Evolutionary conservation across 345 rosid species (phyloP).

Genomic region (Turritis glabra): DNA sequence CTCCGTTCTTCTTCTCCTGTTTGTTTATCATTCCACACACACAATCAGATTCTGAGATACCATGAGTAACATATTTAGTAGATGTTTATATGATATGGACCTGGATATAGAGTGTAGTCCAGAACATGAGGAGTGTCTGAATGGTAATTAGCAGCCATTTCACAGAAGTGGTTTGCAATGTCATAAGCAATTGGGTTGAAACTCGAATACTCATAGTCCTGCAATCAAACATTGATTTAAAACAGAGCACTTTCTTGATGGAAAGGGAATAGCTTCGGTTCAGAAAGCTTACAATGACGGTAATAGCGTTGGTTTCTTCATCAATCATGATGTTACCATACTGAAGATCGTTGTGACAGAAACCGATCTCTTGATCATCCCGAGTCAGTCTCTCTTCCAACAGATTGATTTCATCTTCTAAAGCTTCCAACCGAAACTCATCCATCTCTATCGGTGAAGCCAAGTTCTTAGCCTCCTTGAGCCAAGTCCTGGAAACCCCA

Average conservation of each 20-base stretch:
- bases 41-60: conserved; percentile 13
- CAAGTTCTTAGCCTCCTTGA: conserved; percentile 55
- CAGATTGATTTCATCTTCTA: conserved; percentile 59
- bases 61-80: neutral
- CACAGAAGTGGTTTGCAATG: conserved; percentile 95
- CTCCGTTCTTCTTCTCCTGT: conserved; percentile 69
- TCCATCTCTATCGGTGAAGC: conserved; percentile 50
- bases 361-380: conserved; percentile 59
- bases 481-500: conserved; percentile 52
- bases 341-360: conserved; percentile 97
- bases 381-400: conserved; percentile 56
- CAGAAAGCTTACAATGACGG: conserved; percentile 69
- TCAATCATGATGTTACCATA: conserved; percentile 98
- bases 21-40: conserved; percentile 14
- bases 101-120: conserved; percentile 74
- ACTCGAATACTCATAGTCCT: conserved; percentile 96
- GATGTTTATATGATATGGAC: conserved; percentile 35
- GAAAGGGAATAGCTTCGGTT: neutral
- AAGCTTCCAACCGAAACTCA: conserved; percentile 53
- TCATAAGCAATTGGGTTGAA: conserved; percentile 90
- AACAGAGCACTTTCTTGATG: conserved; percentile 22
- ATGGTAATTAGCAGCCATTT: conserved; percentile 93
- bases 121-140: conserved; percentile 81
- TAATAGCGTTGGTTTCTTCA: conserved; percentile 69
- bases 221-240: neutral